Percentiles rank a stretch among this genome's conserved stretches.
Conservation (phyloP, 495 filamentous ascomycete genomes). For the Cercophora newfieldiana region DNA sequence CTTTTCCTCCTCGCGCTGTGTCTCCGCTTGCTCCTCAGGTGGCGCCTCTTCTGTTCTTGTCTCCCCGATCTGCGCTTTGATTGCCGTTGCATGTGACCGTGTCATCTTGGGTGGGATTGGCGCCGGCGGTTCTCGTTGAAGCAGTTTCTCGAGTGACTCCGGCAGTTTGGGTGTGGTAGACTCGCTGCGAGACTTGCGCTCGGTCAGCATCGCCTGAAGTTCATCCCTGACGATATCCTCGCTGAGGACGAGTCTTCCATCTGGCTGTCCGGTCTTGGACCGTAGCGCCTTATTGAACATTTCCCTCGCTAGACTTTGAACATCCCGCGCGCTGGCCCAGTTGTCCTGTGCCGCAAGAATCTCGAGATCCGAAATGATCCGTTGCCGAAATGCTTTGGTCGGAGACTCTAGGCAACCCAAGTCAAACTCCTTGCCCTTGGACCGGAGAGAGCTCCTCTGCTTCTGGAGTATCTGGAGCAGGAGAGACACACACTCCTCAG, state of each 20-base stretch:
- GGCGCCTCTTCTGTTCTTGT: not conserved
- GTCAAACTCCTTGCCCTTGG: conserved; percentile 37
- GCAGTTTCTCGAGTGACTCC: not conserved
- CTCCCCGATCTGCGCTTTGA: not conserved
- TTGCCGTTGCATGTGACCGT: not conserved
- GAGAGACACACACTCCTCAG: conserved; percentile 49
- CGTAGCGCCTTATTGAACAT: conserved; percentile 51
- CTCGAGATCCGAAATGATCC: conserved; percentile 40
- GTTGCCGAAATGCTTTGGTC: conserved; percentile 18
- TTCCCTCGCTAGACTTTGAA: conserved; percentile 55
- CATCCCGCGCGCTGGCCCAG: conserved; percentile 71
- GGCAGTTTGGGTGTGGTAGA: not conserved
- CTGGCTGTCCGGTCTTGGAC: conserved; percentile 26
- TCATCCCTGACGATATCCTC: conserved; percentile 39
- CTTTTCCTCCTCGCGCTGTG: not conserved
- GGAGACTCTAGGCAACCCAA: conserved; percentile 37
- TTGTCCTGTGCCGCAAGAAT: conserved; percentile 46
- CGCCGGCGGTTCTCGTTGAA: not conserved
- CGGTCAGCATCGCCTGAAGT: conserved; percentile 47
- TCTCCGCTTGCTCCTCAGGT: not conserved
- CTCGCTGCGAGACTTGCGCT: conserved; percentile 37
- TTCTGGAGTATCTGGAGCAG: conserved; percentile 27
- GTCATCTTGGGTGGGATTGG: conserved; percentile 1
- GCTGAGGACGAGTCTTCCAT: conserved; percentile 24
- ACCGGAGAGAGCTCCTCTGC: conserved; percentile 25